Evolutionary conservation across 768 basidiomycete species (phyloP).

Genomic region (Fomitopsis serialis): DNA sequence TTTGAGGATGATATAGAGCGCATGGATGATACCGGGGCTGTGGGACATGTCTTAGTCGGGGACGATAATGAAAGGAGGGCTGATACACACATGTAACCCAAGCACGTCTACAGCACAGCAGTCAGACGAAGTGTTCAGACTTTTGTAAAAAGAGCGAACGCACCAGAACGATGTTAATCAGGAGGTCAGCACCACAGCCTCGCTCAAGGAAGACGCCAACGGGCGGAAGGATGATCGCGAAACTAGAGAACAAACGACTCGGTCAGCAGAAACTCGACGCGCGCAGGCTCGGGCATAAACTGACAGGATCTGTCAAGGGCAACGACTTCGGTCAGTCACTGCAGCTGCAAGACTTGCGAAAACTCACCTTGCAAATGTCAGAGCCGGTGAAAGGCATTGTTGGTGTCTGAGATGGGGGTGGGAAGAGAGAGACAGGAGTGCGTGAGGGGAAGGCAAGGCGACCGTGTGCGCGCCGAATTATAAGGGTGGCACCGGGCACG

Average conservation of each 20-base stretch:
- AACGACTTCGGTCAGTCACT: constrained; percentile 4
- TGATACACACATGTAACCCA: constrained; percentile 68
- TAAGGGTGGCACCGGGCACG: constrained; percentile 5
- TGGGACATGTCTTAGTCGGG: constrained; percentile 12
- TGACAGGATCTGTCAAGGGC: constrained; percentile 38
- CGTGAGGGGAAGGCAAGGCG: background rate
- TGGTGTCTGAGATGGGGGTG: constrained; percentile 8
- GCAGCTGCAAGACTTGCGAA: no score
- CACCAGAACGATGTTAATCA: constrained; percentile 72
- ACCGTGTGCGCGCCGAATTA: constrained; percentile 1
- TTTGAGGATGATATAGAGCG: constrained; percentile 79
- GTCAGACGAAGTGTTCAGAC: constrained; percentile 1
- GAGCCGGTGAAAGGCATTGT: constrained; percentile 67
- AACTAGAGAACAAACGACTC: constrained; percentile 25
- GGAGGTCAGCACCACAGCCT: constrained; percentile 71
- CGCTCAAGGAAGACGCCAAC: constrained; percentile 86
- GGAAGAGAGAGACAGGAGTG: constrained; percentile 7
- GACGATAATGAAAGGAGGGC: background rate
- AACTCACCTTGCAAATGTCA: constrained; percentile 72
- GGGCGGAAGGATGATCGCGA: constrained; percentile 75
- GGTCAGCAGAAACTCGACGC: background rate
- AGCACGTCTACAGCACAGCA: constrained; percentile 38
- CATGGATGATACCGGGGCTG: constrained; percentile 79
- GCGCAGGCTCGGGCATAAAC: constrained; percentile 8
- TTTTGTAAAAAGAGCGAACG: constrained; percentile 10